phyloP scores from a whole-genome alignment of 129 eudicot species.

The Mikania micrantha region DNA sequence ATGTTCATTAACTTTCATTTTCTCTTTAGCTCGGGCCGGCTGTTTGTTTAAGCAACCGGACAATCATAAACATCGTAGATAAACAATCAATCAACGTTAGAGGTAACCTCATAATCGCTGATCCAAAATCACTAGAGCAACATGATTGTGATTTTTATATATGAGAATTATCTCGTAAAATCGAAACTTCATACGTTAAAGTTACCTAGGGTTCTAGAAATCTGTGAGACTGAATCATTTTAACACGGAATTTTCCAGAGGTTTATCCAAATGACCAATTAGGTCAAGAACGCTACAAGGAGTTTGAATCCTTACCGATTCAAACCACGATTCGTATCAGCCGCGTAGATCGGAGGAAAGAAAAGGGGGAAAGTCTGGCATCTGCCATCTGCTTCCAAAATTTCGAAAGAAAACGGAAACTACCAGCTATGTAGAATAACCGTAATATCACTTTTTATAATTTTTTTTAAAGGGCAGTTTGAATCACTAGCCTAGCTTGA shows the following conservation, averaged over 20 bases:
- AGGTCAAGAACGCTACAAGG: neutral
- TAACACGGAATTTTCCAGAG: neutral
- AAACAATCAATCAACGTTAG: neutral
- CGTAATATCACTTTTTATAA: too few species aligned
- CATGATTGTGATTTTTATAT: neutral
- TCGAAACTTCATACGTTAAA: neutral
- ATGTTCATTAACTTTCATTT: too few species aligned
- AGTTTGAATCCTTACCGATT: constrained; percentile 11
- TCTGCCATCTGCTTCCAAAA: neutral
- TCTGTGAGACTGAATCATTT: neutral
- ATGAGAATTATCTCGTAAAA: neutral
- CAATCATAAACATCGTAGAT: neutral
- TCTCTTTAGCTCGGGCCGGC: too few species aligned
- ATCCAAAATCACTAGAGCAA: neutral
- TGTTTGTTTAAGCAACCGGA: neutral
- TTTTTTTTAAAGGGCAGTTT: too few species aligned
- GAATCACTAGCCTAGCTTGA: too few species aligned
- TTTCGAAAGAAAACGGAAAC: constrained; percentile 2
- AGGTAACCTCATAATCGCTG: neutral
- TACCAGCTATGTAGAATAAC: too few species aligned
- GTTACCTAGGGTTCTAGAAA: neutral
- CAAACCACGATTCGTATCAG: constrained; percentile 8
- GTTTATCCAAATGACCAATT: neutral
- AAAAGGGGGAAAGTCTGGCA: constrained; percentile 6
- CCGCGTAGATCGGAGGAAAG: constrained; percentile 1